Conservation (phyloP, 495 filamentous ascomycete genomes). For the Aspergillus heteromorphus region DNA sequence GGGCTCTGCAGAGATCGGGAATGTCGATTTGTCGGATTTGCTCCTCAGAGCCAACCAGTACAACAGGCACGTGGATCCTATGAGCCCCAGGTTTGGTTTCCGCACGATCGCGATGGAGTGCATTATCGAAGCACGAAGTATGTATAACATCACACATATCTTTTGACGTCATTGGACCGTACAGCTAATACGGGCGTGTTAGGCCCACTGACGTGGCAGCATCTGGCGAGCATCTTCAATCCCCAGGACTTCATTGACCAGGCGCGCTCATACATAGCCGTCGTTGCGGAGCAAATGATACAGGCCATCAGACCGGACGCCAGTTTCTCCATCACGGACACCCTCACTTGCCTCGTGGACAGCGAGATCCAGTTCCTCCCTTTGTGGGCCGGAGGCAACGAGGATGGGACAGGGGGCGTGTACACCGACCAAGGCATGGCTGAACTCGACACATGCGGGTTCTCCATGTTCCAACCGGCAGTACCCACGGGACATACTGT, state of each 20-base stretch:
- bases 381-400: constrained; percentile 51
- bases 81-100: not conserved
- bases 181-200: not conserved
- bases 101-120: not conserved
- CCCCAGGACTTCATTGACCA: constrained; percentile 6
- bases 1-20: not conserved
- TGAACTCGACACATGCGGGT: constrained; percentile 31
- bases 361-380: constrained; percentile 49
- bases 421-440: constrained; percentile 39
- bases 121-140: not conserved
- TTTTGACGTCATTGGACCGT: not conserved
- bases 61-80: not conserved
- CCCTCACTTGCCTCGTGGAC: constrained; percentile 42
- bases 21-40: not conserved
- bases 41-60: not conserved
- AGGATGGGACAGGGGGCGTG: constrained; percentile 51
- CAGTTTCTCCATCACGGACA: constrained; percentile 27
- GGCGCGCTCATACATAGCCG: constrained; percentile 12
- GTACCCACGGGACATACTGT: constrained; percentile 36
- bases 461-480: constrained; percentile 37
- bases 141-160: not conserved
- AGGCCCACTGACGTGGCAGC: not conserved
- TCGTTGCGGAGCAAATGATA: constrained; percentile 17
- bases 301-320: constrained; percentile 8
- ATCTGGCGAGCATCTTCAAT: not conserved